These are phyloP conservation scores for Orbilia brochopaga DNA, from an alignment of 2,329 filamentous ascomycete genomes.

Conservation along the genomic window DNA sequence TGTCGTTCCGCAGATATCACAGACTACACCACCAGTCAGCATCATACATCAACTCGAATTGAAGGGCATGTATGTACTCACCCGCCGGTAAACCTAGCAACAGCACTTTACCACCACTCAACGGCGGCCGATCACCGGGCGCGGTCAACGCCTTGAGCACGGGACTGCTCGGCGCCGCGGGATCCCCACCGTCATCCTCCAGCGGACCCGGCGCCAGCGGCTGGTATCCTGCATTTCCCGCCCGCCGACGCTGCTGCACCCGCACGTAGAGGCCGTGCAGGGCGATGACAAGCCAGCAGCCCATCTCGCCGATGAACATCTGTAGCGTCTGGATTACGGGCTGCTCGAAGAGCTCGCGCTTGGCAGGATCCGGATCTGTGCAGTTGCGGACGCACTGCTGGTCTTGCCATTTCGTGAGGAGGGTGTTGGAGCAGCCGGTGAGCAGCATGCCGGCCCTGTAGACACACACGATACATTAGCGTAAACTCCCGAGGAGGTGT, in stretches of 20 bases:
- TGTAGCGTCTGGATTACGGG: constrained; percentile 94
- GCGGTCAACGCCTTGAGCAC: constrained; percentile 64
- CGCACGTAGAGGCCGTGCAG: constrained; percentile 68
- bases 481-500: background rate
- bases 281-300: constrained; percentile 90
- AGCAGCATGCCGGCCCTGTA: constrained; percentile 61
- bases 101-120: constrained; percentile 73
- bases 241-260: constrained; percentile 59
- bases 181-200: constrained; percentile 61
- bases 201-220: constrained; percentile 63
- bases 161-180: constrained; percentile 60
- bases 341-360: constrained; percentile 81
- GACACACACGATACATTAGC: constrained; percentile 57
- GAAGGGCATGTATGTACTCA: constrained; percentile 10
- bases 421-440: constrained; percentile 74
- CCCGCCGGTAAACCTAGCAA: constrained; percentile 79
- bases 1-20: constrained; percentile 93
- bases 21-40: constrained; percentile 62
- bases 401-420: constrained; percentile 98
- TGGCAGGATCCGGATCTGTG: constrained; percentile 69
- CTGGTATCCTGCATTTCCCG: constrained; percentile 67
- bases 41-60: constrained; percentile 8
- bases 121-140: constrained; percentile 65
- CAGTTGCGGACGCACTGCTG: constrained; percentile 97
- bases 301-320: constrained; percentile 97